These are phyloP conservation scores for Plenodomus tracheiphilus DNA, from an alignment of 2,329 filamentous ascomycete species.

Conservation along the genomic window DNA sequence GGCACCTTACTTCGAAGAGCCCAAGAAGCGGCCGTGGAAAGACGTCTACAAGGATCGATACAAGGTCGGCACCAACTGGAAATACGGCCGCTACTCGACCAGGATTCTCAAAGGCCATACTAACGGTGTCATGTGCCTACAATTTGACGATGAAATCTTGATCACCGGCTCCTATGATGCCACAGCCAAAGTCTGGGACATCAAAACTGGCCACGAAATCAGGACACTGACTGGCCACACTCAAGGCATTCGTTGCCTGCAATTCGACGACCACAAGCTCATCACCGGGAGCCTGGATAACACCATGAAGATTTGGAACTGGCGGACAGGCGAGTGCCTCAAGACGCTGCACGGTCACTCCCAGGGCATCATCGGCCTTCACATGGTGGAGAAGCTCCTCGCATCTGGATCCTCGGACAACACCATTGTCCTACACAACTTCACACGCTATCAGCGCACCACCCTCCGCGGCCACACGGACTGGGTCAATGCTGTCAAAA, in stretches of 20 bases:
- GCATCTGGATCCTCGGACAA: slow-evolving; percentile 89
- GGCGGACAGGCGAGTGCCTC: slow-evolving; percentile 85
- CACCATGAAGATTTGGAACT: slow-evolving; percentile 94
- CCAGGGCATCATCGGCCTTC: slow-evolving; percentile 81
- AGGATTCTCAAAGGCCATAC: slow-evolving; percentile 84
- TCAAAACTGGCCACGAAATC: slow-evolving; percentile 82
- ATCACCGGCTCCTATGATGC: slow-evolving; percentile 94
- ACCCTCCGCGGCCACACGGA: slow-evolving; percentile 82
- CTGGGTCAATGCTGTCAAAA: slow-evolving; percentile 94
- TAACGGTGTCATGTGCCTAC: slow-evolving; percentile 80
- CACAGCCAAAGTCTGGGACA: slow-evolving; percentile 95
- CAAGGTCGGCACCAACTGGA: slow-evolving; percentile 97
- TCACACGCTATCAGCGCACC: slow-evolving; percentile 79
- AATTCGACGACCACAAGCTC: slow-evolving; percentile 90
- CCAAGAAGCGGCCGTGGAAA: slow-evolving; percentile 76
- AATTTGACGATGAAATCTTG: slow-evolving; percentile 86
- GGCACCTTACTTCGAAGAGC: slow-evolving; percentile 55
- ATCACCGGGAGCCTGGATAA: slow-evolving; percentile 88
- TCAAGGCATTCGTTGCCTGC: slow-evolving; percentile 80
- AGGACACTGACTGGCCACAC: slow-evolving; percentile 84
- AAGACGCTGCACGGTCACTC: slow-evolving; percentile 79
- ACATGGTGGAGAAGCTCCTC: slow-evolving; percentile 82
- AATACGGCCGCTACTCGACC: slow-evolving; percentile 84
- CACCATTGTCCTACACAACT: slow-evolving; percentile 91
- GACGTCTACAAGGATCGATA: slow-evolving; percentile 95